Base-by-base conservation (phyloP, 139 green algal species). In the Chlorella sp. region DNA sequence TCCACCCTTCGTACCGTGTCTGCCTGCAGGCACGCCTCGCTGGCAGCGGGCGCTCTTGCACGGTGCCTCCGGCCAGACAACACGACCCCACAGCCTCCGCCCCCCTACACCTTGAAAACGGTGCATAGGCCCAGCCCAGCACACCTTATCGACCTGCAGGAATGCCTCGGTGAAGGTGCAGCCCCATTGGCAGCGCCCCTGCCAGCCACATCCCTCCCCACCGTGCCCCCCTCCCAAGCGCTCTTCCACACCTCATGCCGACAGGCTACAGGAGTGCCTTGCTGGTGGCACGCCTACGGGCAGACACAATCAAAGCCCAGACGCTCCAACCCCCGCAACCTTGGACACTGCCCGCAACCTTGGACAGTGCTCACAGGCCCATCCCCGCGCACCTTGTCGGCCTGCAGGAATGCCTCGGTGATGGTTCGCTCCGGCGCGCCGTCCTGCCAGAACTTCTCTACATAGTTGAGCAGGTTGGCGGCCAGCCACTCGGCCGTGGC, bases 401-500 rank as follows among this genome's bases (percentile, higher is more conserved):
- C 80, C 80, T 90, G 39, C 37, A 91, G 39, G 66, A 95, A 95
- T 19, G 92, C 92, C 53, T 94, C 73, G 4, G n/a, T 89, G 53
- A 94, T 90, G 24, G 78, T 76, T 22, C 94, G 94, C 86, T 94
- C 82, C 22, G 86, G 81, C 0, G 69, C 64, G 36, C 39, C n/a
- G 2, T 75, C 90, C 34, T 87, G 32, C 96, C 96, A 98, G 64
- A 93, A 61, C 40, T 94, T 82, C 42, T 93, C 86, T 21, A 99
- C 88, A 53, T 91, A 92, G 0, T 80, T 71, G 3, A 87, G 76
- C 71, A 99, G 92, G 60, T 97, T 96, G 53, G 89, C 73, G 34
- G 91, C 42, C 28, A 98, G 92, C 95, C 96, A 98, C 18, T 97
- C 94, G 3, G 96, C 92, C 22, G 93, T 93, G 14, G 96, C 95